Conservation (phyloP, 1,139 yeast species). For the Saccharomyces hybrid region DNA sequence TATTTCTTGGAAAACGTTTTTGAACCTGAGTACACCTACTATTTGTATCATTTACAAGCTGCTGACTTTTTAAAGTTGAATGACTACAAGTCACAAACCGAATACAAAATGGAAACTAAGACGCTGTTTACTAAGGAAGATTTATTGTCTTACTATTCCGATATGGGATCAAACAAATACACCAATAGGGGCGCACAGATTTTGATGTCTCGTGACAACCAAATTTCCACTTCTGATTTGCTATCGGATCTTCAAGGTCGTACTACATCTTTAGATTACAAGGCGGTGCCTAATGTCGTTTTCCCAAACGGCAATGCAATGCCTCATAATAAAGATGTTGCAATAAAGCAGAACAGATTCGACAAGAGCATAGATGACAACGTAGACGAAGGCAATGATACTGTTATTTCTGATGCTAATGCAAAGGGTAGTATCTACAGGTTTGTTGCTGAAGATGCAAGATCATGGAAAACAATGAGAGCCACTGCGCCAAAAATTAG, state of each 20-base stretch:
- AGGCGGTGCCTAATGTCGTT: neutral
- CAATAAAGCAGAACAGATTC: slow-evolving; percentile 2
- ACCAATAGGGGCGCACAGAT: slow-evolving; percentile 27
- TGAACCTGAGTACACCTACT: slow-evolving; percentile 20
- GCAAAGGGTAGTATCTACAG: slow-evolving; percentile 6
- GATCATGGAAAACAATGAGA: slow-evolving; percentile 23
- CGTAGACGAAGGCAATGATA: neutral
- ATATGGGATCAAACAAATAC: slow-evolving; percentile 23
- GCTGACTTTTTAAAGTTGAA: slow-evolving; percentile 23
- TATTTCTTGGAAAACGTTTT: slow-evolving; percentile 20
- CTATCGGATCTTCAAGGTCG: slow-evolving; percentile 12
- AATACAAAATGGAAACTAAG: slow-evolving; percentile 13
- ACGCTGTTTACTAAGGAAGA: slow-evolving; percentile 25
- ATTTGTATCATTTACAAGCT: slow-evolving; percentile 27
- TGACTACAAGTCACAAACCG: slow-evolving; percentile 24
- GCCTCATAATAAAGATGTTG: slow-evolving; percentile 1
- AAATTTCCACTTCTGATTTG: slow-evolving; percentile 21
- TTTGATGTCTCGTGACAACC: slow-evolving; percentile 16
- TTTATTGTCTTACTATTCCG: slow-evolving; percentile 28
- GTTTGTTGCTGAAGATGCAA: slow-evolving; percentile 16
- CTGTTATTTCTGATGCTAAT: neutral
- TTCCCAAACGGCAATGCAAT: neutral
- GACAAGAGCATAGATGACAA: slow-evolving; percentile 3
- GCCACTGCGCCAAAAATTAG: slow-evolving; percentile 24
- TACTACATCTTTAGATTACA: slow-evolving; percentile 5